A percentile compares a stretch with the other conserved stretches of the same genome.
phyloP scores from a whole-genome alignment of 441 rosid genomes.

The Croton setiger region DNA sequence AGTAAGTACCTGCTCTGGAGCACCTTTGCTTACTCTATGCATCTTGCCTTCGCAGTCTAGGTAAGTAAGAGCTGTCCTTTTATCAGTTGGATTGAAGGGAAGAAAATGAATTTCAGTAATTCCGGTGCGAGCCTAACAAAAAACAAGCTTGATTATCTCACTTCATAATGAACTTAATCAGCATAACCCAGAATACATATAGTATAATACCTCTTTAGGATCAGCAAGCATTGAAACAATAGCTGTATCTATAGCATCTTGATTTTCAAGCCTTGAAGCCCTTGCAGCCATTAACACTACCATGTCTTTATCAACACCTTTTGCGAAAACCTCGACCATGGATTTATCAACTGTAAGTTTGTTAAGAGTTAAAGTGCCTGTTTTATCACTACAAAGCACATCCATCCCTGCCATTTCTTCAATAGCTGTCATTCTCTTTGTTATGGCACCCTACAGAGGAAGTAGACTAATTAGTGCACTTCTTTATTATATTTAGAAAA shows the following conservation, averaged over 20 bases:
- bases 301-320: constrained; percentile 58
- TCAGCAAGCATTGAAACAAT: constrained; percentile 72
- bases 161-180: neutral
- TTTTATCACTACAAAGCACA: constrained; percentile 95
- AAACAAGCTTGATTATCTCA: constrained; percentile 8
- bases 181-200: neutral
- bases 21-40: constrained; percentile 97
- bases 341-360: constrained; percentile 81
- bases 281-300: constrained; percentile 66
- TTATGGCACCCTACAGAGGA: constrained; percentile 66
- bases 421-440: constrained; percentile 94
- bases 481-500: too few species aligned
- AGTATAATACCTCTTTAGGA: constrained; percentile 58
- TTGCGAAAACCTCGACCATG: constrained; percentile 71
- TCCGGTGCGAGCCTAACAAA: constrained; percentile 74
- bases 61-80: constrained; percentile 93
- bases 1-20: constrained; percentile 81
- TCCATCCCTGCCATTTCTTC: constrained; percentile 99
- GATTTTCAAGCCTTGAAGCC: constrained; percentile 75
- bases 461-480: too few species aligned
- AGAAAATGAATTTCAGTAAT: constrained; percentile 86
- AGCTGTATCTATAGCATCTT: constrained; percentile 75
- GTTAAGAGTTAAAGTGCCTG: constrained; percentile 92
- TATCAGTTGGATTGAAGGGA: constrained; percentile 94
- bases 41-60: constrained; percentile 64